A percentile compares a stretch with the other conserved stretches of the same genome.
phyloP scores from a whole-genome alignment of 495 filamentous ascomycete species.

The Staphylotrichum longicolle region DNA sequence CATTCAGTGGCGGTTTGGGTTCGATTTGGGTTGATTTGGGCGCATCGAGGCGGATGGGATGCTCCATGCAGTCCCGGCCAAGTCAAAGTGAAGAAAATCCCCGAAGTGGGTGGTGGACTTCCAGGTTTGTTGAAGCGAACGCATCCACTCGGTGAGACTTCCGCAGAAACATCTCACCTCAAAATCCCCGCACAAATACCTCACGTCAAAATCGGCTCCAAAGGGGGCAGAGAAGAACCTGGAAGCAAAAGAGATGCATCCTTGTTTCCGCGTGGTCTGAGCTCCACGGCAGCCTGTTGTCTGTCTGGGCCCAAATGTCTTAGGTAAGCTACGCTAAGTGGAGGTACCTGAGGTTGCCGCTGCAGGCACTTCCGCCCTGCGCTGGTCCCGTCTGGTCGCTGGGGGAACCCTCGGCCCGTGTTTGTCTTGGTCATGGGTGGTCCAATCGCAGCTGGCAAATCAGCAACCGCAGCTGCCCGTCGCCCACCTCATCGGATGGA shows the following conservation, averaged over 20 bases:
- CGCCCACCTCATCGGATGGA: constrained; percentile 12
- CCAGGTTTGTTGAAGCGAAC: too few species aligned
- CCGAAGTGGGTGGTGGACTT: too few species aligned
- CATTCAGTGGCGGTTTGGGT: constrained; percentile 4
- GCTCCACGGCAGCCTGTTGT: background rate
- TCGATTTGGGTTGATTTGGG: too few species aligned
- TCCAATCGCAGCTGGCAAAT: constrained; percentile 23
- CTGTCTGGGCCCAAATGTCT: background rate
- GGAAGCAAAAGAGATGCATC: background rate
- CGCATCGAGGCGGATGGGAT: too few species aligned
- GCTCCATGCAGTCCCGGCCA: too few species aligned
- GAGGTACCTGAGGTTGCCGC: background rate
- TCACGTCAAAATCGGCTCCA: too few species aligned
- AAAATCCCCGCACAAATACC: too few species aligned
- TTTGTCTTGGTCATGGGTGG: constrained; percentile 17
- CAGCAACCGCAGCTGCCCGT: background rate
- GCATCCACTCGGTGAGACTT: too few species aligned
- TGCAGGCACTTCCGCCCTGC: constrained; percentile 7
- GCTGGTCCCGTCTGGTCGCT: constrained; percentile 15
- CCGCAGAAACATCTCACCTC: too few species aligned
- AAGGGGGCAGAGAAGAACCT: background rate
- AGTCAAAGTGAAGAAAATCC: too few species aligned
- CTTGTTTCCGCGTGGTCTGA: background rate
- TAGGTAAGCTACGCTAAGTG: too few species aligned
- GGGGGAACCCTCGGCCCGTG: constrained; percentile 20